Conservation (phyloP, 75 land plant species). For the Pinus taeda region DNA sequence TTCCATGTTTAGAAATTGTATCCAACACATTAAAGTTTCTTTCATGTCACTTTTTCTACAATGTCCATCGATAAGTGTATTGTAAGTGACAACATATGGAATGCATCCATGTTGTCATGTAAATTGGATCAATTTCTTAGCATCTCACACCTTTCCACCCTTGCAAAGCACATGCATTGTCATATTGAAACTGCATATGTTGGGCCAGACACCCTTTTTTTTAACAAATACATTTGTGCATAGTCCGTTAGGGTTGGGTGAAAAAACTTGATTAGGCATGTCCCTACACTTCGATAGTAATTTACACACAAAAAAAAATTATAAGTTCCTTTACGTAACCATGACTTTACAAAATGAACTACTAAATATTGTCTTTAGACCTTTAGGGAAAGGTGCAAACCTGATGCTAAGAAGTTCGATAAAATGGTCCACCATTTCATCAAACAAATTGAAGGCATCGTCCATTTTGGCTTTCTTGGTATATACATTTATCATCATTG, state of each 20-base stretch:
- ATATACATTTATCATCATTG: constrained; percentile 41
- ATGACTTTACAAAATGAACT: too few species aligned
- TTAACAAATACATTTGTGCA: too few species aligned
- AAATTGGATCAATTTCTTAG: constrained; percentile 42
- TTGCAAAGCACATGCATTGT: constrained; percentile 46
- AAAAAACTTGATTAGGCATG: too few species aligned
- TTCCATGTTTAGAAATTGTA: not conserved
- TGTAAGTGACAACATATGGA: constrained; percentile 54
- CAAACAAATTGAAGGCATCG: constrained; percentile 35
- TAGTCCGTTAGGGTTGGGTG: too few species aligned
- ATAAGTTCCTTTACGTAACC: too few species aligned
- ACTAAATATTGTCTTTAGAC: too few species aligned
- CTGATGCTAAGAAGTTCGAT: constrained; percentile 28
- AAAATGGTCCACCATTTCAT: constrained; percentile 52
- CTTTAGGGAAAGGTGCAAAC: too few species aligned
- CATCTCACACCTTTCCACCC: constrained; percentile 30
- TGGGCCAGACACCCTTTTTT: constrained; percentile 22
- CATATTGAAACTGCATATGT: constrained; percentile 54
- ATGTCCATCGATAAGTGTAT: constrained; percentile 37
- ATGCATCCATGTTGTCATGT: constrained; percentile 54
- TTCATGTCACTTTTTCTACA: not conserved
- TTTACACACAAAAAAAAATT: too few species aligned
- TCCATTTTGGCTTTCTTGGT: constrained; percentile 36
- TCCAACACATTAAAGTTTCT: not conserved
- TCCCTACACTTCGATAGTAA: too few species aligned